Evolutionary conservation across 1,139 yeast species (phyloP).

Genomic region (Insectozyma bohioensis): DNA sequence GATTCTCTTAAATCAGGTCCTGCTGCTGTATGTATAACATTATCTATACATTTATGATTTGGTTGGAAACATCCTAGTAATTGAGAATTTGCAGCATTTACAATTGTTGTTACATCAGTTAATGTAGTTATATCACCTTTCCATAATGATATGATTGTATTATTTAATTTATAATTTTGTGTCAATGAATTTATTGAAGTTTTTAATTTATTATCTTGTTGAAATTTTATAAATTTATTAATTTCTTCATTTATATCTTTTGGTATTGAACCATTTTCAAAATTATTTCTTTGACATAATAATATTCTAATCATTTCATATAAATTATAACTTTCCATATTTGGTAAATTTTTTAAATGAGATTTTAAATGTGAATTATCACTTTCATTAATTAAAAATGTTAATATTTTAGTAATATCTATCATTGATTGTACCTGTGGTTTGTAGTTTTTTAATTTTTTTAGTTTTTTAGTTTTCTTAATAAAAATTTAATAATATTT

Average conservation of each 20-base stretch:
- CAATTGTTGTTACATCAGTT: constrained; percentile 9
- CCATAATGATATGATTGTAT: constrained; percentile 9
- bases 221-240: constrained; percentile 5
- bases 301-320: constrained; percentile 7
- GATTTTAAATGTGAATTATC: constrained; percentile 5
- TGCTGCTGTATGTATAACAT: constrained; percentile 9
- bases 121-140: constrained; percentile 12
- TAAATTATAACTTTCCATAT: constrained; percentile 9
- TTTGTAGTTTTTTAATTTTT: not conserved
- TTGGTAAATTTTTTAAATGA: constrained; percentile 4
- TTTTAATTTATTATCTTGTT: constrained; percentile 5
- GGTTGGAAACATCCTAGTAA: constrained; percentile 12
- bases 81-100: constrained; percentile 11
- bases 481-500: not conserved
- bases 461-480: not conserved
- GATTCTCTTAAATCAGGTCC: constrained; percentile 11
- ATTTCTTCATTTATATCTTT: constrained; percentile 5
- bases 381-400: constrained; percentile 5
- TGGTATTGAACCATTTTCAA: constrained; percentile 5
- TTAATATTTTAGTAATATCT: constrained; percentile 3
- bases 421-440: constrained; percentile 1
- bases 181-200: constrained; percentile 2
- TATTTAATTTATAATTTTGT: constrained; percentile 2
- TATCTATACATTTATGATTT: constrained; percentile 12
- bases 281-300: constrained; percentile 6